Conservation (phyloP, 2,329 filamentous ascomycete genomes). For the Aspergillus sp. region DNA sequence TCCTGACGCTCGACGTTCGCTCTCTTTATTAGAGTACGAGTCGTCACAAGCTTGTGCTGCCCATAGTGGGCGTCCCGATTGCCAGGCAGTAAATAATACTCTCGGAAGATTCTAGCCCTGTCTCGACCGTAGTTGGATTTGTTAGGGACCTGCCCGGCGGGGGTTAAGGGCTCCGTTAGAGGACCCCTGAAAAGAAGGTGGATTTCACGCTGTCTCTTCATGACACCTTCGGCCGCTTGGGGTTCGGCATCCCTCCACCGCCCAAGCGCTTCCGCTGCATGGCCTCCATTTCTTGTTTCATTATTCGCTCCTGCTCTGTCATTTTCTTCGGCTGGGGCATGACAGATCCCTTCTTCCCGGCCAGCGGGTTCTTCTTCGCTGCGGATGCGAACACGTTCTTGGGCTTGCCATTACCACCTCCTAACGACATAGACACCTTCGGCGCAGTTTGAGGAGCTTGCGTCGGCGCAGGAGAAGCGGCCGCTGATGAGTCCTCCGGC, state of each 20-base stretch:
- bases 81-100: too few species aligned
- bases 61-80: too few species aligned
- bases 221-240: slow-evolving; percentile 37
- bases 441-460: slow-evolving; percentile 22
- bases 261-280: slow-evolving; percentile 66
- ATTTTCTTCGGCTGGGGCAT: slow-evolving; percentile 73
- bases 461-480: slow-evolving; percentile 17
- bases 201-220: slow-evolving; percentile 12
- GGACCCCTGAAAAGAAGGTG: background rate
- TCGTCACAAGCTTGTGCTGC: too few species aligned
- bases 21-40: too few species aligned
- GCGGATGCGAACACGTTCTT: slow-evolving; percentile 67
- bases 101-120: too few species aligned
- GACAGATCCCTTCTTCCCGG: slow-evolving; percentile 62
- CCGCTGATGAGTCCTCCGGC: slow-evolving; percentile 17
- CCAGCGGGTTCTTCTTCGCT: slow-evolving; percentile 69
- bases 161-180: background rate
- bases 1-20: background rate
- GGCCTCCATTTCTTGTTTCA: slow-evolving; percentile 68
- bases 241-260: slow-evolving; percentile 28
- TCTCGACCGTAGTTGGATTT: background rate
- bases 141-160: background rate
- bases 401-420: slow-evolving; percentile 44
- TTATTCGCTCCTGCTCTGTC: slow-evolving; percentile 84
- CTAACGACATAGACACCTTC: slow-evolving; percentile 65